Base-by-base conservation (phyloP, 2,329 filamentous ascomycete species). In the Fusarium secorum region DNA sequence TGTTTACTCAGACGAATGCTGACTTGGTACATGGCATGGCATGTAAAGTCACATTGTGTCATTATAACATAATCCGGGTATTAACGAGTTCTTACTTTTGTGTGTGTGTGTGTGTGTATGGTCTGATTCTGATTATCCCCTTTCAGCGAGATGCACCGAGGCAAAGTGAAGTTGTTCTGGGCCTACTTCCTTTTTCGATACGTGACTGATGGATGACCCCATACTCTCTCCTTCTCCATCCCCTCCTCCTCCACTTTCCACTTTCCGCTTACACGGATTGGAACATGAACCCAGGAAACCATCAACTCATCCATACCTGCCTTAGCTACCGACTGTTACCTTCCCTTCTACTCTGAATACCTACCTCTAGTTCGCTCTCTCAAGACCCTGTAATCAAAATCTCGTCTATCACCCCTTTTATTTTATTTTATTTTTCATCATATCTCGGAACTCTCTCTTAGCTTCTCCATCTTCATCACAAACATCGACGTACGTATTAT, bases 101-200 rank as follows among this genome's bases (percentile, higher is more conserved):
- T 66, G 28, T 64, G 42, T 32, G 60, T 66, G 28, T 64, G 42
- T 32, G 49, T 64, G 52, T 68, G 55, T 49, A 60, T 75, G 74
- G 73, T 44, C 74, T 76, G 74, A 76, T 74, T 49, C 30, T 36
- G 48, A 41, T 46, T 54, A 36, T 64, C 73, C 74, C 55, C 46
- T 74, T 75, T 71, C 71, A 72, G 74, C 71, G 71, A 76, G 71
- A 66, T 75, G 73, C 73, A 72, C 73, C 65, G 62, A 71, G 48
- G 70, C 52, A 66, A 39, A 46, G 58, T 66, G 64, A 63, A 68
- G 64, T 57, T 67, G 59, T 71, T 73, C 64, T 59, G 73, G 74
- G 68, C 57, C 73, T 71, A 74, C 60, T 76, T 74, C 74, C 74
- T 41, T 53, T 76, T 76, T 75, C n/a, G 74, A 73, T 72, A 48